Conservation (phyloP, 164 flowering plant species). For the Vitis amurensis region DNA sequence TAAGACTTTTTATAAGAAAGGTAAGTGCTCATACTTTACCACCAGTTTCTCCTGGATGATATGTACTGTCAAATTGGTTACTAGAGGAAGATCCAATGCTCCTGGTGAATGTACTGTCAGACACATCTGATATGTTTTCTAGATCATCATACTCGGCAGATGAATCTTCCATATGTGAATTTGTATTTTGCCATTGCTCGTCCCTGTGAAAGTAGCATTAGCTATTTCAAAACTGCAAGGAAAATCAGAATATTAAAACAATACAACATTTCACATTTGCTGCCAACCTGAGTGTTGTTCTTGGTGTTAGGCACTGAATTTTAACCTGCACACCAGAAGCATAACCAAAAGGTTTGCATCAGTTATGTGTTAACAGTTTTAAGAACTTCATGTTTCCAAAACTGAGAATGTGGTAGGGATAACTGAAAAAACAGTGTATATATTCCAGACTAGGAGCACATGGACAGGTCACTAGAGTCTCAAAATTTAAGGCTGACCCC, state of each 20-base stretch:
- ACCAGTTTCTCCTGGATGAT: conserved; percentile 22
- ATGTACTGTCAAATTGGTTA: conserved; percentile 19
- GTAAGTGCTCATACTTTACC: conserved; percentile 23
- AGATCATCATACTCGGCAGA: conserved; percentile 21
- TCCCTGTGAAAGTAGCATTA: conserved; percentile 14
- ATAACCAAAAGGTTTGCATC: neutral
- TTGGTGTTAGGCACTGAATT: conserved; percentile 60
- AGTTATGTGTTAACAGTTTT: neutral
- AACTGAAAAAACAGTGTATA: too few relatives aligned
- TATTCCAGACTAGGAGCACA: too few relatives aligned
- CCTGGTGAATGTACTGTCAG: conserved; percentile 17
- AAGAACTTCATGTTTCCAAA: neutral
- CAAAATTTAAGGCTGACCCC: too few relatives aligned
- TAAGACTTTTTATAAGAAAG: neutral
- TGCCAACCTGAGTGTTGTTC: conserved; percentile 35
- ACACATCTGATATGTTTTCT: conserved; percentile 31
- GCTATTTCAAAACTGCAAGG: conserved; percentile 2
- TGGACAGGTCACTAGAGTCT: too few relatives aligned
- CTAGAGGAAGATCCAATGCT: conserved; percentile 33
- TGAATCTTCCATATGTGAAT: conserved; percentile 22
- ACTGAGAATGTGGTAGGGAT: too few relatives aligned
- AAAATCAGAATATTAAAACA: neutral
- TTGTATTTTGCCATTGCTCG: conserved; percentile 13
- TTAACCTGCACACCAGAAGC: conserved; percentile 41
- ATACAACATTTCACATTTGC: neutral